Conservation (phyloP, 2,329 filamentous ascomycete genomes). For the Colletotrichum aenigma region DNA sequence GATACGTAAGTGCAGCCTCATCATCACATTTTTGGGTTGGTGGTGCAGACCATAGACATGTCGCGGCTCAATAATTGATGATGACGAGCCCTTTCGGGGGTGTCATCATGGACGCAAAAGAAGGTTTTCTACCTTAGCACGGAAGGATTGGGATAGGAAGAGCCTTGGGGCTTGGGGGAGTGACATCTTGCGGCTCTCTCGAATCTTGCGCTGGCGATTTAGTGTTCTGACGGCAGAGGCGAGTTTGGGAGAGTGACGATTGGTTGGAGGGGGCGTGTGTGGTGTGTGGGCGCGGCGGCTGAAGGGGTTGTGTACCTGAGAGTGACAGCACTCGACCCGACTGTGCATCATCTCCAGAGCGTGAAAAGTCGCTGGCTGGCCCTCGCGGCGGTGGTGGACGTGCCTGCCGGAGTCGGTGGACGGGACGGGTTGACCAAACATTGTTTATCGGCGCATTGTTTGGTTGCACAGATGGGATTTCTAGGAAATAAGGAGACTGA, state of each 20-base stretch:
- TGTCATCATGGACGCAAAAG: not conserved
- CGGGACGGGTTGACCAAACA: not conserved
- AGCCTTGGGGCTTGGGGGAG: not conserved
- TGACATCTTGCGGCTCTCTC: not conserved
- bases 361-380: not conserved
- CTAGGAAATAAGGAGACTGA: not conserved
- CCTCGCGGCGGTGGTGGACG: not conserved
- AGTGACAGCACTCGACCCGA: not conserved
- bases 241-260: not conserved
- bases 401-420: not conserved
- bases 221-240: conserved; percentile 5
- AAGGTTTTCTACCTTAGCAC: not conserved
- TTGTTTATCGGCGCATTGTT: not conserved
- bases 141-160: not conserved
- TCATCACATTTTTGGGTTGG: not conserved
- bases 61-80: not conserved
- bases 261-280: not conserved
- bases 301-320: not conserved
- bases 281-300: not conserved
- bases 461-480: not conserved
- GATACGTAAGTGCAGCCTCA: not conserved
- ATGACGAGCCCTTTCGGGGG: not conserved
- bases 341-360: not conserved
- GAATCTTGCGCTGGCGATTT: not conserved
- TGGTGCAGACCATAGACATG: not conserved